Conservation (phyloP, 2,329 filamentous ascomycete species). For the Neoascochyta sp. region DNA sequence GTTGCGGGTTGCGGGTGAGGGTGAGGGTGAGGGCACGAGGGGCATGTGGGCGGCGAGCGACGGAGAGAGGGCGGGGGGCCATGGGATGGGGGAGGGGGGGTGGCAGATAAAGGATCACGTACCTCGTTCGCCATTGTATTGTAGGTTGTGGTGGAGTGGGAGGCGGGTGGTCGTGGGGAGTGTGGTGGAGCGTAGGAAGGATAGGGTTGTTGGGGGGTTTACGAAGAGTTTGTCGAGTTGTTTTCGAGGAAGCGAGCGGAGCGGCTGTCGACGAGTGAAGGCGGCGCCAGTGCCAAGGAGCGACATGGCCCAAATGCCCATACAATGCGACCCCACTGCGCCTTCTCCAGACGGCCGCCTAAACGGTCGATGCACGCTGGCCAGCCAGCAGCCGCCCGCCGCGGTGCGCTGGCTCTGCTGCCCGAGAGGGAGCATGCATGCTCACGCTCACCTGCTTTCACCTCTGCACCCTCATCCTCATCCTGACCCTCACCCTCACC, state of each 20-base stretch:
- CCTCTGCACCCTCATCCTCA: too few relatives aligned
- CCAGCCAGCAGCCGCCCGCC: too few relatives aligned
- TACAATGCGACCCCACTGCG: slow-evolving; percentile 22
- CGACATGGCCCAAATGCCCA: slow-evolving; percentile 12
- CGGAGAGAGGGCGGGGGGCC: too few relatives aligned
- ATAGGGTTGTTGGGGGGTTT: slow-evolving; percentile 25
- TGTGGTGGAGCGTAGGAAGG: slow-evolving; percentile 23
- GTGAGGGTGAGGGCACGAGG: slow-evolving; percentile 41
- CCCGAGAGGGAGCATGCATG: too few relatives aligned
- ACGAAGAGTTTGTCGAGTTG: slow-evolving; percentile 23
- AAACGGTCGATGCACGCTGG: slow-evolving; percentile 14
- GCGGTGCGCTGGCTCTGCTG: too few relatives aligned
- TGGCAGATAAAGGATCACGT: slow-evolving; percentile 43
- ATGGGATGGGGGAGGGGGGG: too few relatives aligned
- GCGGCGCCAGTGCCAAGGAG: slow-evolving; percentile 13
- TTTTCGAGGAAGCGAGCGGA: slow-evolving; percentile 32
- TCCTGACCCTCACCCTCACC: too few relatives aligned
- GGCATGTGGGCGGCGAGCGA: slow-evolving; percentile 36
- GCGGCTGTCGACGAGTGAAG: slow-evolving; percentile 20
- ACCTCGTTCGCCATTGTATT: slow-evolving; percentile 61
- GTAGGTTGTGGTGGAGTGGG: slow-evolving; percentile 14
- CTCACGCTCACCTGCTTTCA: too few relatives aligned
- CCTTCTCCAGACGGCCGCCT: slow-evolving; percentile 18
- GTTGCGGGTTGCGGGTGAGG: too few relatives aligned
- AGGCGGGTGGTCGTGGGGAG: slow-evolving; percentile 12